Conservation (phyloP, 768 basidiomycete genomes). For the Chalciporus piperatus region DNA sequence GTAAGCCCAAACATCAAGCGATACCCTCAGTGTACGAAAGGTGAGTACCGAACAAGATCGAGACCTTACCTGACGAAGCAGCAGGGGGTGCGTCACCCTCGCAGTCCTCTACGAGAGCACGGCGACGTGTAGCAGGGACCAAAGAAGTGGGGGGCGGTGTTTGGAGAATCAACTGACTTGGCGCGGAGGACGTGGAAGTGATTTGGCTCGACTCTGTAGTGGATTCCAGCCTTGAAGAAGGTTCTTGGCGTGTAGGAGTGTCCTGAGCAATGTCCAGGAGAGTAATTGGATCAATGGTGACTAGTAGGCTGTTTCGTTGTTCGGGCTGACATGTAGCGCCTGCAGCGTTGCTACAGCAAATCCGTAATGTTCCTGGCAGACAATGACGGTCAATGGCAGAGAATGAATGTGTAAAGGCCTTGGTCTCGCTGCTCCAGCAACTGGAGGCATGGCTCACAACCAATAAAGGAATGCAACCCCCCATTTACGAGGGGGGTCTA, state of each 20-base stretch:
- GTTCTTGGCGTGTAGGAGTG: conserved; percentile 42
- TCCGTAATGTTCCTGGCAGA: conserved; percentile 16
- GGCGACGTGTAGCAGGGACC: conserved; percentile 63
- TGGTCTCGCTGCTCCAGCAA: conserved; percentile 25
- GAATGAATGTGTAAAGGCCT: conserved; percentile 15
- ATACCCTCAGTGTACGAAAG: conserved; percentile 3
- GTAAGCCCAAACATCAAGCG: not conserved
- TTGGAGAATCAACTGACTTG: conserved; percentile 26
- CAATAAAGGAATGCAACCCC: conserved; percentile 27
- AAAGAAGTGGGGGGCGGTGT: conserved; percentile 38
- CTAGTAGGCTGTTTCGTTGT: conserved; percentile 24
- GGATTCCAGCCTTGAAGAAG: conserved; percentile 48
- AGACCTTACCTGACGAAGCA: conserved; percentile 23
- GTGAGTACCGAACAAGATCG: not conserved
- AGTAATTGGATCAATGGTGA: conserved; percentile 69
- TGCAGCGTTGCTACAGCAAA: conserved; percentile 22
- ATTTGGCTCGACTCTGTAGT: conserved; percentile 30
- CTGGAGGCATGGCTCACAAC: conserved; percentile 20
- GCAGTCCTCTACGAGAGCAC: conserved; percentile 60
- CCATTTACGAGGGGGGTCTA: conserved; percentile 20
- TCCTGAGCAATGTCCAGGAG: conserved; percentile 57
- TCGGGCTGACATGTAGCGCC: conserved; percentile 26
- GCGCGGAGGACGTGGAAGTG: conserved; percentile 27
- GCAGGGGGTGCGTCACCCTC: conserved; percentile 31
- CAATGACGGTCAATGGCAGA: conserved; percentile 20